Base-by-base conservation (phyloP, 2,329 filamentous ascomycete species). In the Rosellinia necatrix region DNA sequence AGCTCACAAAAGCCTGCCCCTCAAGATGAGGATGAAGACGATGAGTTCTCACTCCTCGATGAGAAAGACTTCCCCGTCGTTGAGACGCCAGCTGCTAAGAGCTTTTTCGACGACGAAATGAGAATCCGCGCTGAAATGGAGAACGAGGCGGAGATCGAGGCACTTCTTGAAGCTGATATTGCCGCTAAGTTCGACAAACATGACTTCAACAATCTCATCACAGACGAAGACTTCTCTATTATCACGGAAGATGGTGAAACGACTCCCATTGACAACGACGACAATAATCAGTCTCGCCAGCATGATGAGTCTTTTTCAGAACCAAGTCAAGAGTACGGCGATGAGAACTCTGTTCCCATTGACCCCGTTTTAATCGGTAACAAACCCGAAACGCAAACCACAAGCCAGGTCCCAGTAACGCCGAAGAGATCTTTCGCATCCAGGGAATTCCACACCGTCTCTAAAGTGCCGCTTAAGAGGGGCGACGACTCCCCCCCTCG, bases 391-490 rank as follows among this genome's bases (percentile, higher is more conserved):
- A 56, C 13, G 4, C 53, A 40, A 34, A 42, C 62, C 13, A 53
- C 64, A 43, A 46, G 32, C 22, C 70, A 75, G 1, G 69, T 71
- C 2, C 83, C 82, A 1, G 73, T 78, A 6, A 89, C 87, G 1
- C 87, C 87, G 0, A 74, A 79, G 46, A 80, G 83, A 13, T 56
- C 66, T 8, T 72, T 74, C 0, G 66, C 78, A n/a, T 74, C 71
- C n/a, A 77, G 78, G 52, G 76, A 80, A n/a, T 83, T 88, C 60
- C 84, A 89, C 70, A 92, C 90, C 0, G 85, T 90, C 0, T 89
- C 87, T 22, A 92, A 92, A 72, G 84, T 92, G 4, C 89, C 89
- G 1, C 74, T 92, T 35, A 91, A 90, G 71, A 78, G 85, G 3
- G 85, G 86, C 21, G 87, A 84, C 65, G 72, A 89, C 67, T 74